Percentiles rank a stretch among this genome's conserved stretches.
Evolutionary conservation across 1,284 basidiomycete species (phyloP).

Genomic region (Cutaneotrichosporon cutaneum): DNA sequence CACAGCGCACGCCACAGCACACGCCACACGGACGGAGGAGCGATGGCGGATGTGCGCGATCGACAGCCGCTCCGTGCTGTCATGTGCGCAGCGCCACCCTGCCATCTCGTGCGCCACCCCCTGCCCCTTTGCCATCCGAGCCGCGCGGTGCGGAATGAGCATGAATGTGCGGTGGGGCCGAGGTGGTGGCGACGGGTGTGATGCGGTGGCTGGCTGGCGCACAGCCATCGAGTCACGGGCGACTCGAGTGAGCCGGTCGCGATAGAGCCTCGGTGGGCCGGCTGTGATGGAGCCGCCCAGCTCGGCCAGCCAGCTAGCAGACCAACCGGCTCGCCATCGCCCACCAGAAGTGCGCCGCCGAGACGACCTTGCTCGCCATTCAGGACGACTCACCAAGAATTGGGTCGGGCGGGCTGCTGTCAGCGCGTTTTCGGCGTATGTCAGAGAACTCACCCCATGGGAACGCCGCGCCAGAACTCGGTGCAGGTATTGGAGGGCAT

Average conservation of each 20-base stretch:
- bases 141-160: not conserved
- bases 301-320: too few relatives aligned
- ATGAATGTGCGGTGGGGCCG: not conserved
- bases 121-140: too few relatives aligned
- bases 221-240: too few relatives aligned
- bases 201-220: too few relatives aligned
- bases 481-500: not conserved
- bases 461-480: constrained; percentile 9
- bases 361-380: not conserved
- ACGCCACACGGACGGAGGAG: not conserved
- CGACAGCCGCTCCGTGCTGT: not conserved
- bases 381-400: constrained; percentile 30
- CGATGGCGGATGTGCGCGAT: not conserved
- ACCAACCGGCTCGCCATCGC: too few relatives aligned
- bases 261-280: too few relatives aligned
- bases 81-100: not conserved
- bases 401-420: constrained; percentile 23
- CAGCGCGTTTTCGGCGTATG: not conserved
- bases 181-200: not conserved
- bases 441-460: constrained; percentile 6
- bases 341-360: too few relatives aligned
- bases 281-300: too few relatives aligned
- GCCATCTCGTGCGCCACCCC: not conserved
- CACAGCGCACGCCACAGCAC: not conserved
- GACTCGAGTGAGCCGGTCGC: too few relatives aligned